Conservation (phyloP, 495 filamentous ascomycete genomes). For the Tuber umbilicatum region DNA sequence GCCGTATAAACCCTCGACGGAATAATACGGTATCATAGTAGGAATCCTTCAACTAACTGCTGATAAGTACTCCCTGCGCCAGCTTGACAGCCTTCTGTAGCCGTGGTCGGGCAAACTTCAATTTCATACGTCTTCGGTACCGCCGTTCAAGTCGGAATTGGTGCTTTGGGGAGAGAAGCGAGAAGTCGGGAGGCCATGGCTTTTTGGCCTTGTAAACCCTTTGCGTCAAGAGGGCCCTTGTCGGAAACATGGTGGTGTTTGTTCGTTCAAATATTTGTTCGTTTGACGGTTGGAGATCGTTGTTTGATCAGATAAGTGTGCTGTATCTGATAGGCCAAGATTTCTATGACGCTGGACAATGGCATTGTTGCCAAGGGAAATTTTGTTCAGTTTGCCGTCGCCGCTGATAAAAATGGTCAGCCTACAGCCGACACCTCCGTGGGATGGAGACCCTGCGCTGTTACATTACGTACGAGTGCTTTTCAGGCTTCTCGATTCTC, state of each 20-base stretch:
- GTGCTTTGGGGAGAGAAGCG: conserved; percentile 67
- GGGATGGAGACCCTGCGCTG: neutral
- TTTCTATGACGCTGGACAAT: neutral
- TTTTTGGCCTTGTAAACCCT: conserved; percentile 65
- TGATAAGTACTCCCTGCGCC: conserved; percentile 59
- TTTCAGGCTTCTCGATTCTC: neutral
- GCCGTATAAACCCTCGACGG: neutral
- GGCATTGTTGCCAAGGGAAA: neutral
- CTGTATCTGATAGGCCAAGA: neutral
- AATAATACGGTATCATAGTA: neutral
- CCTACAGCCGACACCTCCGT: neutral
- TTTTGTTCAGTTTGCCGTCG: neutral
- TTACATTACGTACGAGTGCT: neutral
- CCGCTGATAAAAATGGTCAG: neutral
- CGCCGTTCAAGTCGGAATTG: conserved; percentile 78
- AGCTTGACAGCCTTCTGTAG: conserved; percentile 68
- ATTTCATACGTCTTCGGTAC: conserved; percentile 60
- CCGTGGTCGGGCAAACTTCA: conserved; percentile 67
- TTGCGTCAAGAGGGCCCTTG: conserved; percentile 15
- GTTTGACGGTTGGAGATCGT: neutral
- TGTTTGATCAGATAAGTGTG: neutral
- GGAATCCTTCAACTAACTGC: conserved; percentile 50
- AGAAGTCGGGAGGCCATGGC: conserved; percentile 89
- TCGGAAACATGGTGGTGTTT: conserved; percentile 23
- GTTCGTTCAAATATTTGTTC: neutral